Conservation (phyloP, 177 flowering plant genomes). For the Vitis hybrid region DNA sequence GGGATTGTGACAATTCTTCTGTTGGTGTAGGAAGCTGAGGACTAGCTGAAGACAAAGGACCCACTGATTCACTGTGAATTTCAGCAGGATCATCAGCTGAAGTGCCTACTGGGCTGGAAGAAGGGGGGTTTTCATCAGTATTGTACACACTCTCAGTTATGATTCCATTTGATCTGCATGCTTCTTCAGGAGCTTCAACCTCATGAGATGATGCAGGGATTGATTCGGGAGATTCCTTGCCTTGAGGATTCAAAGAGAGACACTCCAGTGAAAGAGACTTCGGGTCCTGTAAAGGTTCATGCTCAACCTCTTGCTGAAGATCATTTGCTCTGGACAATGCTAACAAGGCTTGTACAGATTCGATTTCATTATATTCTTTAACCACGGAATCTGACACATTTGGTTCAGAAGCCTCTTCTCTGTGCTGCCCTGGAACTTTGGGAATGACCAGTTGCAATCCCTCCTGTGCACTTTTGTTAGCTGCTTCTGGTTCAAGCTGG, state of each 20-base stretch:
- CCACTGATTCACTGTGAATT: neutral
- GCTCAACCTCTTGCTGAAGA: slow-evolving; percentile 19
- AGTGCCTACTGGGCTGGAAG: slow-evolving; percentile 14
- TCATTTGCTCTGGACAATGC: slow-evolving; percentile 14
- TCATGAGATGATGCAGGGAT: slow-evolving; percentile 19
- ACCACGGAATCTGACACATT: slow-evolving; percentile 1
- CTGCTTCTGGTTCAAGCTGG: slow-evolving; percentile 21
- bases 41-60: too few relatives aligned
- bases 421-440: slow-evolving; percentile 12
- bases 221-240: slow-evolving; percentile 19
- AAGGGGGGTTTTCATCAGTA: slow-evolving; percentile 12
- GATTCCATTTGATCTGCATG: slow-evolving; percentile 24
- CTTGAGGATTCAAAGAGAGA: slow-evolving; percentile 37
- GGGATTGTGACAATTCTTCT: too few relatives aligned
- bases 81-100: slow-evolving; percentile 11
- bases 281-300: slow-evolving; percentile 20
- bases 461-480: slow-evolving; percentile 13
- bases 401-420: slow-evolving; percentile 17
- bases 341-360: slow-evolving; percentile 15
- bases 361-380: slow-evolving; percentile 13
- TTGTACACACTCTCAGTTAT: slow-evolving; percentile 7
- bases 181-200: slow-evolving; percentile 19
- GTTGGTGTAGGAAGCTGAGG: too few relatives aligned
- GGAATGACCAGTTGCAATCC: slow-evolving; percentile 14
- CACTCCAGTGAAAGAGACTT: slow-evolving; percentile 35